These are phyloP conservation scores for Microsporum ferrugineum DNA, from an alignment of 2,329 filamentous ascomycete genomes.

Conservation along the genomic window DNA sequence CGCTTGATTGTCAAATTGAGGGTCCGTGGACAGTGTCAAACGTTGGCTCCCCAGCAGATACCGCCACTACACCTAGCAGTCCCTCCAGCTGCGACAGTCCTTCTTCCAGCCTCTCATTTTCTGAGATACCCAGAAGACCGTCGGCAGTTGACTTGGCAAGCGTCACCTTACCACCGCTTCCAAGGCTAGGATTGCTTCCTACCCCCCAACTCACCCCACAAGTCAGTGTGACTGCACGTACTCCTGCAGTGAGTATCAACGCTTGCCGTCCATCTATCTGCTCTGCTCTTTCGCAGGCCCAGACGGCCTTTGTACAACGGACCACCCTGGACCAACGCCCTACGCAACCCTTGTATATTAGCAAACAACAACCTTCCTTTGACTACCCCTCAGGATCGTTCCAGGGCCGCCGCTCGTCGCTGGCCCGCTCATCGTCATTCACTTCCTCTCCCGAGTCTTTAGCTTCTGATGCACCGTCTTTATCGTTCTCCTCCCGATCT, in stretches of 20 bases:
- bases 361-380: conserved; percentile 29
- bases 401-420: conserved; percentile 34
- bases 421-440: conserved; percentile 43
- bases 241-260: conserved; percentile 51
- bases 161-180: conserved; percentile 38
- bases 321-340: conserved; percentile 44
- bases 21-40: conserved; percentile 13
- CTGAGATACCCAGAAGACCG: conserved; percentile 11
- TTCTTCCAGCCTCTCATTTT: not conserved
- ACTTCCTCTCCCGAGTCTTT: conserved; percentile 51
- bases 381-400: conserved; percentile 36
- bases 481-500: conserved; percentile 38
- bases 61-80: conserved; percentile 10
- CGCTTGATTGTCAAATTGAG: conserved; percentile 27
- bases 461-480: conserved; percentile 47
- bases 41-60: conserved; percentile 9
- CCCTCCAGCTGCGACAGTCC: not conserved
- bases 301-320: conserved; percentile 44
- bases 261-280: conserved; percentile 46
- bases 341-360: conserved; percentile 21
- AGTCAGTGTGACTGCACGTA: conserved; percentile 37
- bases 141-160: conserved; percentile 9
- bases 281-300: conserved; percentile 47
- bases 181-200: conserved; percentile 45
- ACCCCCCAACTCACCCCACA: conserved; percentile 54